Evolutionary conservation across 2,329 filamentous ascomycete species (phyloP).

Genomic region (Penicillium sp.): DNA sequence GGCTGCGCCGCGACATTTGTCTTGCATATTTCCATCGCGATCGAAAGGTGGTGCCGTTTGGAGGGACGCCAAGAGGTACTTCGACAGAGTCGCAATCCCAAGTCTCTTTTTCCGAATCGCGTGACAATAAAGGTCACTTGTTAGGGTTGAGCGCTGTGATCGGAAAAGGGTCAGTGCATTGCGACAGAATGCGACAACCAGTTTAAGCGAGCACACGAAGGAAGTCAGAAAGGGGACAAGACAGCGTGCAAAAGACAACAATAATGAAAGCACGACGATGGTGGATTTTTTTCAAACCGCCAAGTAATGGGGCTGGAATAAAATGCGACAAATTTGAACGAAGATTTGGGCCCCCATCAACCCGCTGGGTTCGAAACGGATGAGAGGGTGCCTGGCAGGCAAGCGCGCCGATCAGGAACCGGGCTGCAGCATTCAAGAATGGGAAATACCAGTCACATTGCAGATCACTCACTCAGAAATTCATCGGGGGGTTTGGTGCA

Average conservation of each 20-base stretch:
- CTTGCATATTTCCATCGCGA: not conserved
- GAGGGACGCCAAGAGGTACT: not conserved
- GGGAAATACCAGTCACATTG: not conserved
- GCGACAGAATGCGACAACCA: not conserved
- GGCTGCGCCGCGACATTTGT: not conserved
- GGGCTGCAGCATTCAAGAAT: not conserved
- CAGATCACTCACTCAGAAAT: not conserved
- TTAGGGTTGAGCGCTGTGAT: not conserved
- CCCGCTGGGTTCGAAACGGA: not conserved
- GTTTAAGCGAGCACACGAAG: not conserved
- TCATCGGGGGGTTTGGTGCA: not conserved
- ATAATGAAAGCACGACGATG: not conserved
- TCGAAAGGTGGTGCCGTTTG: not conserved
- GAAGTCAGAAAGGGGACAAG: not conserved
- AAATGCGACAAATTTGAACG: slow-evolving; percentile 3
- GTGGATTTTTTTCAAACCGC: not conserved
- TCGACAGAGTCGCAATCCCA: not conserved
- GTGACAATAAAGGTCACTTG: not conserved
- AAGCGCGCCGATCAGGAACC: not conserved
- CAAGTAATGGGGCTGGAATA: slow-evolving; percentile 12
- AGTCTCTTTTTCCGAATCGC: not conserved
- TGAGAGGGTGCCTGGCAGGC: not conserved
- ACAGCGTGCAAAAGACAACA: not conserved
- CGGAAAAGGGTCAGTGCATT: slow-evolving; percentile 1
- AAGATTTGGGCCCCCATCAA: not conserved